Evolutionary conservation across 441 rosid genomes (phyloP), one percentile per base, ranked within the genome.

Genomic region (Geranium incanum): DNA sequence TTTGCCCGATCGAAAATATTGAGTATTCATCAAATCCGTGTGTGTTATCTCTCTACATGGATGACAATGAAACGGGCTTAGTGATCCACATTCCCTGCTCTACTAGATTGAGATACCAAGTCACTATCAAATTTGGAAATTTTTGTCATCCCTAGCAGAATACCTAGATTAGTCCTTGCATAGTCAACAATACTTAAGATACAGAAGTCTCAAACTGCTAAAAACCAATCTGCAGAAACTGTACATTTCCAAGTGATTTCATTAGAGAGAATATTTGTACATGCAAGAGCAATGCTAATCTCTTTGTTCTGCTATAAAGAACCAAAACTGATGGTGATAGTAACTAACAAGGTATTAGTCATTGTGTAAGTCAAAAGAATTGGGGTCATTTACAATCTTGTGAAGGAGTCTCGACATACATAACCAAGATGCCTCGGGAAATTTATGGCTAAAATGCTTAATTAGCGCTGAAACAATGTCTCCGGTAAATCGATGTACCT

Each of bases 391-490:
- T 4, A 33, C 78, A 52, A 73, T 41, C 71, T 73, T 72, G 72
- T 84, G 98, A 41, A 90, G 84, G 39, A 89, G 66, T 81, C 84
- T 81, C 52, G 98, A 95, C 36, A 91, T 37, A 77, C 74, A 74
- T 78, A 86, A 68, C 96, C 92, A 92, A 69, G 43, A 81, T 50
- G 84, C 73, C 69, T 86, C 84, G 0, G 96, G 90, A 67, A 87
- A 55, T 75, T 79, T 87, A 82, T 74, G 82, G 70, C 85, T 72
- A 72, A 78, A 80, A 76, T 84, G 90, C 28, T 69, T 23, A 66
- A 71, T 3, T 67, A 92, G 67, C 21, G 95, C 90, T 33, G 88
- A 91, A 63, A 85, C 60, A 43, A 88, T 75, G 78, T 88, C 96
- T 3, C 78, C 60, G 76, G 71, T 73, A 74, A 86, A 89, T 70